Percentiles rank a stretch among this genome's conserved stretches.
Evolutionary conservation across 2,329 filamentous ascomycete species (phyloP).

Genomic region (Colletotrichum lindemuthianum): DNA sequence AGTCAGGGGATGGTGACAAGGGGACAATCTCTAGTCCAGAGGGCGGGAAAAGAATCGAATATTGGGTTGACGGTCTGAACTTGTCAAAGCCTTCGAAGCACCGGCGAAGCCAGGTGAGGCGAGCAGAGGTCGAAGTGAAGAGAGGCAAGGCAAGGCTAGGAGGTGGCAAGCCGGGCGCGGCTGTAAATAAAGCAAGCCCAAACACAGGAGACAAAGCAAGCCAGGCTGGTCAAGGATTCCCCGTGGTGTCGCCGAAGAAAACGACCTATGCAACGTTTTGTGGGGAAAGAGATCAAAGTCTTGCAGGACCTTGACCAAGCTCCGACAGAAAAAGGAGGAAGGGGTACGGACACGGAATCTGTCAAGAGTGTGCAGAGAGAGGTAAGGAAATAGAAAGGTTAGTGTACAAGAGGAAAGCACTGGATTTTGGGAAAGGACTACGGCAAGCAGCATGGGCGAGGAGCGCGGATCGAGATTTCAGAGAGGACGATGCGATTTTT

Average conservation of each 20-base stretch:
- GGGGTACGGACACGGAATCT: not conserved
- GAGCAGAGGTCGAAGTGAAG: not conserved
- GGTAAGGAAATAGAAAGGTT: not conserved
- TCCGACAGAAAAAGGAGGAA: not conserved
- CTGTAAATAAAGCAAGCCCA: constrained; percentile 28
- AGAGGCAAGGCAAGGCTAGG: not conserved
- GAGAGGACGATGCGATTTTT: constrained; percentile 30
- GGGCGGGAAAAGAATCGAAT: constrained; percentile 2
- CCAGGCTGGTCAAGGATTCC: constrained; percentile 19
- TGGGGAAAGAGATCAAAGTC: constrained; percentile 28
- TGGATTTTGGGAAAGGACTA: constrained; percentile 21
- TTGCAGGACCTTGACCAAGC: not conserved
- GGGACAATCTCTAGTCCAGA: constrained; percentile 5
- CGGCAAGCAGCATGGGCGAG: constrained; percentile 32
- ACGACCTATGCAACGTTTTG: constrained; percentile 33
- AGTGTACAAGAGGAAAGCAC: constrained; percentile 6
- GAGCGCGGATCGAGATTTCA: constrained; percentile 33
- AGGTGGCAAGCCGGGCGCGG: constrained; percentile 11
- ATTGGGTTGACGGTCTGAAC: not conserved
- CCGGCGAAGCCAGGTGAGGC: constrained; percentile 19
- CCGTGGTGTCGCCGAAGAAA: constrained; percentile 33
- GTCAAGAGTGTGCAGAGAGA: not conserved
- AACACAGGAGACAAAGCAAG: constrained; percentile 1
- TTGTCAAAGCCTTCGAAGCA: not conserved
- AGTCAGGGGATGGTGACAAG: not conserved